Percentiles rank a stretch among this genome's conserved stretches.
phyloP scores from a whole-genome alignment of 176 grass and related monocot species.

The Sorghum bicolor region Sorghum_bicolor_NCBIv3 NC_012872.2:67198001-67198500 shows the following conservation, averaged over 20 bases:
- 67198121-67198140: neutral
- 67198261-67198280: neutral
- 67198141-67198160: constrained; percentile 25
- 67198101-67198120: constrained; percentile 21
- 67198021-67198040: neutral
- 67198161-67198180: constrained; percentile 55
- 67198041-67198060: too few relatives aligned
- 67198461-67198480: neutral
- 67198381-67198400: constrained; percentile 21
- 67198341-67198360: neutral
- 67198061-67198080: too few relatives aligned
- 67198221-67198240: constrained; percentile 2
- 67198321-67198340: neutral
- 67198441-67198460: constrained; percentile 27
- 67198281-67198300: constrained; percentile 3
- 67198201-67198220: constrained; percentile 39
- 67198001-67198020: neutral
- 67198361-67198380: neutral
- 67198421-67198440: constrained; percentile 52
- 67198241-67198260: neutral
- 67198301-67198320: neutral
- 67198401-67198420: constrained; percentile 55
- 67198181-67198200: constrained; percentile 73
- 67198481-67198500: neutral
- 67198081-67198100: constrained; percentile 31